Conservation (phyloP, 1,139 yeast species). For the Lodderomyces elongisporus region DNA sequence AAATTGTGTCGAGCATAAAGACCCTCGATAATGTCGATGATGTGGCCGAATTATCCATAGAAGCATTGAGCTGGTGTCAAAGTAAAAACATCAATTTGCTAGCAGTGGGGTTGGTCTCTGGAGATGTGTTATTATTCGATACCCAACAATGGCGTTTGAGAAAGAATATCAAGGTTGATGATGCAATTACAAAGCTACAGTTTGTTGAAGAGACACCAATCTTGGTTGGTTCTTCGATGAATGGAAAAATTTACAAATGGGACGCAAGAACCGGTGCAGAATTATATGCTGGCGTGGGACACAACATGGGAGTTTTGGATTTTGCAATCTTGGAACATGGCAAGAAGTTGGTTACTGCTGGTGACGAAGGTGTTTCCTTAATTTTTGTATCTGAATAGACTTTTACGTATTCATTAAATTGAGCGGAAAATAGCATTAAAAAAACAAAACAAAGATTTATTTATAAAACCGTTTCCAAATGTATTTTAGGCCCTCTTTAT, state of each 20-base stretch:
- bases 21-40: slow-evolving; percentile 61
- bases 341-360: slow-evolving; percentile 80
- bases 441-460: no score
- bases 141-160: slow-evolving; percentile 84
- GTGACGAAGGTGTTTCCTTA: slow-evolving; percentile 93
- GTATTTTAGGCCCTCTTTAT: background rate
- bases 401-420: background rate
- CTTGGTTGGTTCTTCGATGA: slow-evolving; percentile 72
- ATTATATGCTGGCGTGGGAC: slow-evolving; percentile 79
- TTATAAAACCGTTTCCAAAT: background rate
- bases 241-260: slow-evolving; percentile 82
- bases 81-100: slow-evolving; percentile 50
- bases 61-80: slow-evolving; percentile 79
- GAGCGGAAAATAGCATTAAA: background rate
- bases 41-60: slow-evolving; percentile 74
- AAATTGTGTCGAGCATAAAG: slow-evolving; percentile 58
- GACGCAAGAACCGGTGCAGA: slow-evolving; percentile 82
- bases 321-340: slow-evolving; percentile 64
- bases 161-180: slow-evolving; percentile 61
- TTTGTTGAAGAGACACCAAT: slow-evolving; percentile 56
- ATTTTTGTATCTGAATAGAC: slow-evolving; percentile 37
- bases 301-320: slow-evolving; percentile 88
- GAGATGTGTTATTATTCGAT: slow-evolving; percentile 77
- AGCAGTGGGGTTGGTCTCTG: slow-evolving; percentile 88
- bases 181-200: slow-evolving; percentile 76